Base-by-base conservation (phyloP, 345 rosid species). In the Dipteronia dyeriana region DNA sequence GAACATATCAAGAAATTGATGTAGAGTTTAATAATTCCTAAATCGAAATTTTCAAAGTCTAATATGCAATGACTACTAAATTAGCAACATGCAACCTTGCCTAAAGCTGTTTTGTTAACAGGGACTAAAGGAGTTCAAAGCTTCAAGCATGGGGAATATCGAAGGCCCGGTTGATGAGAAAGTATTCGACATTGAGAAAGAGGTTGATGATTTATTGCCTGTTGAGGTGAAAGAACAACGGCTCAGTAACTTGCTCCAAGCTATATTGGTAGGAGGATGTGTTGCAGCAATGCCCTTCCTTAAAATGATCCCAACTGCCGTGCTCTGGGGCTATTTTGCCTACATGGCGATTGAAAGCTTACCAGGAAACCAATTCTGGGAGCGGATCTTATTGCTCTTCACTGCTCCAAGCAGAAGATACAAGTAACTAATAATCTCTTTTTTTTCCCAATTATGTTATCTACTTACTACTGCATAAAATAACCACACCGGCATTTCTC, bases 341-440 rank as follows among this genome's bases (percentile, higher is more conserved):
- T 95, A 84, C 82, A 93, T 93, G 99, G 99, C 97, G 22, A 89
- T 91, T 9, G 99, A 93, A 78, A 93, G 96, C 87, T 87, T 95
- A 72, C 97, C 98, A 0, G 99, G 99, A 67, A 95, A 95, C 78
- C 99, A 91, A 80, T 95, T 93, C 79, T 93, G 98, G 98, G 99
- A 91, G 84, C 86, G 99, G 73, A 88, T 95, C 72, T 82, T 95
- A 70, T 82, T 95, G 81, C 91, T 93, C 75, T 89, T 93, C 81
- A 92, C 92, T 22, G 91, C 91, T 73, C 98, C 98, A 25, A 90
- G 94, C 84, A 86, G 99, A 78, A 82, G 97, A 95, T 93, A 90
- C 94, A 95, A 93, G 87, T 90, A 89, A 10, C 62, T n/a, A 69
- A 59, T 75, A 29, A 41, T 56, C 72, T 56, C 76, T 41, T 10